Base-by-base conservation (phyloP, 768 basidiomycete species). In the Austroboletus eburneus region DNA sequence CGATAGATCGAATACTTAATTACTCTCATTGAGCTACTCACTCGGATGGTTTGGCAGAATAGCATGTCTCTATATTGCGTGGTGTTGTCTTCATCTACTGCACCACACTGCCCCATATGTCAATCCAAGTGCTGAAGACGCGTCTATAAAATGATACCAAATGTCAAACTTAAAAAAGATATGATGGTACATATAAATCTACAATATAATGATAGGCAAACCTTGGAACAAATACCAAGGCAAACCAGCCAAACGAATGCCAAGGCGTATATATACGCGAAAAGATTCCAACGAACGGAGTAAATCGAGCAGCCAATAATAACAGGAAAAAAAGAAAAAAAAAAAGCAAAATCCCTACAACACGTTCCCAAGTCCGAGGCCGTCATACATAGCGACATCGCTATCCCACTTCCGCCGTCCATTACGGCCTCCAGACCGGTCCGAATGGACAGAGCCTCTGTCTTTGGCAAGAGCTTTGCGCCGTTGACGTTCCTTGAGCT, bases 401-500 rank as follows among this genome's bases (percentile, higher is more conserved):
- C 29, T 22, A 12, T 59, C 57, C 62, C 59, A 52, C 12, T 29
- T 45, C 45, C 63, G 44, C 51, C 61, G 50, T n/a, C 32, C 20
- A 36, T 9, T 16, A 14, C 48, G 63, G 2, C 54, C 57, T 16
- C n/a, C 43, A 4, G 63, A 53, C 25, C 59, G 50, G 8, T 52
- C 38, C 2, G 69, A 71, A 29, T 51, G 58, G 1, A 62, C 27
- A 22, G 72, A 74, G 1, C 25, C 45, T 48, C 46, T 59, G 37
- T 73, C 71, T 12, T 46, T 45, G 8, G 62, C 58, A 3, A 62
- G 59, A 7, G 46, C 50, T 37, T 59, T 57, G 12, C 67, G 68
- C 49, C 67, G 55, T 62, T 60, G 51, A 57, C 59, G 65, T 42
- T 67, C 66, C 58, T 72, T 74, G 50, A 78, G 65, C 39, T 75